Evolutionary conservation across 768 basidiomycete species (phyloP).

Genomic region (Boletus speciosus): DNA sequence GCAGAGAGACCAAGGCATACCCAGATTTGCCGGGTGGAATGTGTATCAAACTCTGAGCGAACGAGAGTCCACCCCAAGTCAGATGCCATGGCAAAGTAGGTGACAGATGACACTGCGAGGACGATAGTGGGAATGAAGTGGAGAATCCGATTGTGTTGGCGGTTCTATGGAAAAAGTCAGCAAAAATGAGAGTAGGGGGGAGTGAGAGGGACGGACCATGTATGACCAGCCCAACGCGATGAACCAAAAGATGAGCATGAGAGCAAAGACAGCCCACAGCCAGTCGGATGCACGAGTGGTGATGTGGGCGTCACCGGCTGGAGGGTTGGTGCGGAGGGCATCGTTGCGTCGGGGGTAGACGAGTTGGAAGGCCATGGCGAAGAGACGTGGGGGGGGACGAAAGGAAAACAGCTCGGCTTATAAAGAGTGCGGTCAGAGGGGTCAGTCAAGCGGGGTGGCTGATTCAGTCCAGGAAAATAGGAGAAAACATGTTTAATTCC

Average conservation of each 20-base stretch:
- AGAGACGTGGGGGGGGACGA: background rate
- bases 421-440: slow-evolving; percentile 15
- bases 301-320: slow-evolving; percentile 38
- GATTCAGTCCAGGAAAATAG: slow-evolving; percentile 15
- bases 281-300: slow-evolving; percentile 46
- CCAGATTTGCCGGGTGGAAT: slow-evolving; percentile 40
- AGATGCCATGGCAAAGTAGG: slow-evolving; percentile 56
- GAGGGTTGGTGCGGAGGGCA: slow-evolving; percentile 35
- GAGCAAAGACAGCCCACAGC: slow-evolving; percentile 52
- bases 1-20: slow-evolving; percentile 23
- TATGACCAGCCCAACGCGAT: slow-evolving; percentile 35
- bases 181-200: background rate
- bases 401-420: background rate
- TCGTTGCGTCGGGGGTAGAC: slow-evolving; percentile 20
- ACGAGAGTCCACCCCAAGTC: slow-evolving; percentile 49
- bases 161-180: slow-evolving; percentile 21
- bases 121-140: slow-evolving; percentile 49
- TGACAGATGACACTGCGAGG: slow-evolving; percentile 41
- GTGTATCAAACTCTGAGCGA: slow-evolving; percentile 32
- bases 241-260: slow-evolving; percentile 45
- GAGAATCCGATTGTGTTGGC: slow-evolving; percentile 43
- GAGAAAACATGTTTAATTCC: slow-evolving; percentile 15
- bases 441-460: slow-evolving; percentile 3
- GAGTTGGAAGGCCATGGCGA: slow-evolving; percentile 19
- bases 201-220: slow-evolving; percentile 17